These are phyloP conservation scores for Psophocarpus tetragonolobus DNA, from an alignment of 306 rosid genomes.

Conservation along the genomic window DNA sequence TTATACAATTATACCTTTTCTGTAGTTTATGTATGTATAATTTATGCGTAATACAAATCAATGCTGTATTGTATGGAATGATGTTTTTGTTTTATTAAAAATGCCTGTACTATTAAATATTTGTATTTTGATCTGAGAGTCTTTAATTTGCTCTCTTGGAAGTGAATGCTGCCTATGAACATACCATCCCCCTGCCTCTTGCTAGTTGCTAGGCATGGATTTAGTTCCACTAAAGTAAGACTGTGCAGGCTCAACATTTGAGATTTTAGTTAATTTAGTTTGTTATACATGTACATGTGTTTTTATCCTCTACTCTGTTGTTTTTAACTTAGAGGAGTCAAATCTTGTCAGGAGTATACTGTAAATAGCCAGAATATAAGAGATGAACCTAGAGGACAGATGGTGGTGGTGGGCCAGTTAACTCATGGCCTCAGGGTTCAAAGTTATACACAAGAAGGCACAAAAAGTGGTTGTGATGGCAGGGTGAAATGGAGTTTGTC, in stretches of 20 bases:
- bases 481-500: not conserved
- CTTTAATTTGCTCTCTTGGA: slow-evolving; percentile 24
- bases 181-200: not conserved
- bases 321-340: not conserved
- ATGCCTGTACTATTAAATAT: slow-evolving; percentile 4
- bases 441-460: not conserved
- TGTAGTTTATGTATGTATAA: not conserved
- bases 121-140: not conserved
- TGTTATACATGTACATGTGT: not conserved
- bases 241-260: not conserved
- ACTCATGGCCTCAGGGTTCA: not conserved
- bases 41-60: not conserved
- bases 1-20: not conserved
- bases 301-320: not conserved
- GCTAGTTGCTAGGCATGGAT: not conserved
- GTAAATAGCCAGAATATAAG: not conserved
- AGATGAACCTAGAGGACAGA: not conserved
- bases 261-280: not conserved
- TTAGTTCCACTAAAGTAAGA: not conserved
- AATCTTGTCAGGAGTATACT: not conserved
- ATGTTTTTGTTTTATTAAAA: not conserved
- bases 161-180: slow-evolving; percentile 10
- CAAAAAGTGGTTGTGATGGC: not conserved
- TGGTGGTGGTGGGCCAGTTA: not conserved
- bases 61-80: not conserved